Percentiles rank a stretch among this genome's conserved stretches.
phyloP scores from a whole-genome alignment of 768 basidiomycete genomes.

The Asterophora parasitica region DNA sequence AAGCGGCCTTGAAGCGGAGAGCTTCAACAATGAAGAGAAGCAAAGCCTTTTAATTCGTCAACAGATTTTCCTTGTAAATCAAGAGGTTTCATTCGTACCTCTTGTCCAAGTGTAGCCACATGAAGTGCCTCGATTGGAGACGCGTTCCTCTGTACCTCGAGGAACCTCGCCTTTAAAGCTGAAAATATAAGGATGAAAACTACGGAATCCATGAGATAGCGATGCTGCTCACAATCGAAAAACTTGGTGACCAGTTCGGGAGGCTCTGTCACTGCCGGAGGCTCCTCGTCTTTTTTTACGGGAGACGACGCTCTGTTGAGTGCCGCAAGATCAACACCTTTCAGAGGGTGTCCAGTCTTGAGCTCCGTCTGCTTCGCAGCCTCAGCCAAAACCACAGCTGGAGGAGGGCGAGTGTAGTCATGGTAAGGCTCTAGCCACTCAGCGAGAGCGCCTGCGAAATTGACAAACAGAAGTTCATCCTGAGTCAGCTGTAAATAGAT shows the following conservation, averaged over 20 bases:
- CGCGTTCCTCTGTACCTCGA: slow-evolving; percentile 32
- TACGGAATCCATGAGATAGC: neutral
- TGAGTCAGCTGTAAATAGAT: slow-evolving; percentile 49
- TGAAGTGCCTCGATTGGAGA: slow-evolving; percentile 62
- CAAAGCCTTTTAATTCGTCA: slow-evolving; percentile 50
- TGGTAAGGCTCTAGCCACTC: slow-evolving; percentile 80
- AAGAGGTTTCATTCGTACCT: slow-evolving; percentile 37
- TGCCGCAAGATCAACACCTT: slow-evolving; percentile 53
- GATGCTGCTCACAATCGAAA: slow-evolving; percentile 51
- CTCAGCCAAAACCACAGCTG: slow-evolving; percentile 66
- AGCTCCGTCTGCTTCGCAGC: slow-evolving; percentile 67
- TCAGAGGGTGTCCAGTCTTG: slow-evolving; percentile 65
- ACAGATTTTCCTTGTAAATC: neutral
- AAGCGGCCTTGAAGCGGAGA: slow-evolving; percentile 64
- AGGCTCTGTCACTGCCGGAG: slow-evolving; percentile 58
- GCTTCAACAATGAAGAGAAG: slow-evolving; percentile 68
- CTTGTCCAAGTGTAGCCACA: slow-evolving; percentile 68
- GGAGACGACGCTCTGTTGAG: slow-evolving; percentile 37
- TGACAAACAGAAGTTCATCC: slow-evolving; percentile 54
- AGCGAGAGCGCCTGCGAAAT: slow-evolving; percentile 58
- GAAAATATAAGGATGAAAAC: neutral
- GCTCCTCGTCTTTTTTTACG: slow-evolving; percentile 67
- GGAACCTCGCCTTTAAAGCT: slow-evolving; percentile 58
- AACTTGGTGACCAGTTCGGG: slow-evolving; percentile 49
- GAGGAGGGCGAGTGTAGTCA: slow-evolving; percentile 65